phyloP scores from a whole-genome alignment of 352 stramenopile genomes.

The Phytophthora melonis region DNA sequence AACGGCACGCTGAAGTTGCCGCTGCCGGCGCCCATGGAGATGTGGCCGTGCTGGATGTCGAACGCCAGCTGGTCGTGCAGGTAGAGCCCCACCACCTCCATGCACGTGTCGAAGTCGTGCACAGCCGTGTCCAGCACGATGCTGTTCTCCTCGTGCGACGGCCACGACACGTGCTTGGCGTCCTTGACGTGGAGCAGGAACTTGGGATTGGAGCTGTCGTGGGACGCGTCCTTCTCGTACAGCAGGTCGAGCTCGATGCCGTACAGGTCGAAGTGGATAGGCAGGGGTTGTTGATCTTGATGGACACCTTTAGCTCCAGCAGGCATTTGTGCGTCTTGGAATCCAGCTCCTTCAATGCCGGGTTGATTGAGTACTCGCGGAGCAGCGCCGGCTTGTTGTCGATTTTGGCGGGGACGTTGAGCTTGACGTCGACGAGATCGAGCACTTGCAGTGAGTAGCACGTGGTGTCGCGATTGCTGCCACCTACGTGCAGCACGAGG shows the following conservation, averaged over 20 bases:
- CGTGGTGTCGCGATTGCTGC: conserved; percentile 51
- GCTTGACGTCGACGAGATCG: conserved; percentile 64
- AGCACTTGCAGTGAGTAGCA: conserved; percentile 82
- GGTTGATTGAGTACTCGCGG: conserved; percentile 65
- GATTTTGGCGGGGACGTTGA: conserved; percentile 74
- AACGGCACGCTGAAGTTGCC: conserved; percentile 85
- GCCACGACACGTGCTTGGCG: conserved; percentile 60
- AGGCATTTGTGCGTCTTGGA: conserved; percentile 78
- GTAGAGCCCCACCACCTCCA: conserved; percentile 73
- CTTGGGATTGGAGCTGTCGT: conserved; percentile 15
- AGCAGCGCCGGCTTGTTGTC: conserved; percentile 77
- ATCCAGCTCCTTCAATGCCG: conserved; percentile 78
- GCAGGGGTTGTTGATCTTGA: conserved; percentile 85
- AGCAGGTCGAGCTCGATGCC: conserved; percentile 74
- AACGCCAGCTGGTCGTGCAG: conserved; percentile 72
- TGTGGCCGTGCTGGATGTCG: conserved; percentile 66
- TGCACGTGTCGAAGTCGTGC: conserved; percentile 68
- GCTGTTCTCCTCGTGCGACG: conserved; percentile 72
- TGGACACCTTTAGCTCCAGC: conserved; percentile 71
- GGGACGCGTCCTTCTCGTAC: conserved; percentile 53
- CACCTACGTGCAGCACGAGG: conserved; percentile 64
- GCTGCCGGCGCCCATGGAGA: conserved; percentile 62
- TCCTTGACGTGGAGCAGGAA: conserved; percentile 67
- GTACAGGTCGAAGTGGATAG: conserved; percentile 80
- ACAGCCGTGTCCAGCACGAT: conserved; percentile 65